Evolutionary conservation across 2,329 filamentous ascomycete species (phyloP), one percentile per base, ranked within the genome.

Genomic region (Fusarium solani-melongenae): DNA sequence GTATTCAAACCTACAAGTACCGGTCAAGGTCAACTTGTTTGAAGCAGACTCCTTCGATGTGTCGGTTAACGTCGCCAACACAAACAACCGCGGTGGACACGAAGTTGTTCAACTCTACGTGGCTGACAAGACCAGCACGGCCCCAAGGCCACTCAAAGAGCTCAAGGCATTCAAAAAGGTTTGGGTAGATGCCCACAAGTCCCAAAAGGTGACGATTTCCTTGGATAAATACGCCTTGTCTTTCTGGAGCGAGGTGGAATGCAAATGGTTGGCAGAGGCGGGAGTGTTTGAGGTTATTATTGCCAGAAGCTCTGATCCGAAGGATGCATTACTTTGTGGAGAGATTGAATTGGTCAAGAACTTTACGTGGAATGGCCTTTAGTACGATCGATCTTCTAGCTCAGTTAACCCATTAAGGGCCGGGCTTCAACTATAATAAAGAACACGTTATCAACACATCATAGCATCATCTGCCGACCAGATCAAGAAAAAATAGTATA

Each of bases 1-100:
- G 51, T 91, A 92, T 75, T 72, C 69, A 0, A 44, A 31, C 12
- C 33, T 70, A 1, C 17, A 38, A 2, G 49, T 60, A 5, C 68
- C 55, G 1, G 29, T 41, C 0, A 29, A 38, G 3, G 57, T 66
- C 5, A 11, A n/a, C 17, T 7, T 62, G 2, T 27, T 31, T 4
- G 34, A 63, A 0, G 24, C 31, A n/a, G 34, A 39, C 8, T 11
- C n/a, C 9, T 55, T 62, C 12, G 12, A 55, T 24, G 46, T 71
- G 0, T 66, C 68, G 1, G 64, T 69, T 12, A 24, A 62, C 0
- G 59, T 72, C 2, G 17, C 56, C 5, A 72, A 71, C 55, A 66
- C 24, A 0, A 41, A 63, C 8, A n/a, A 56, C 12, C 31, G n/a
- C 2, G 53, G 24, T 41, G 61, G 67, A 3, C 41, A 59, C 2